Base-by-base conservation (phyloP, 306 rosid species). In the Rosa chinensis region DNA sequence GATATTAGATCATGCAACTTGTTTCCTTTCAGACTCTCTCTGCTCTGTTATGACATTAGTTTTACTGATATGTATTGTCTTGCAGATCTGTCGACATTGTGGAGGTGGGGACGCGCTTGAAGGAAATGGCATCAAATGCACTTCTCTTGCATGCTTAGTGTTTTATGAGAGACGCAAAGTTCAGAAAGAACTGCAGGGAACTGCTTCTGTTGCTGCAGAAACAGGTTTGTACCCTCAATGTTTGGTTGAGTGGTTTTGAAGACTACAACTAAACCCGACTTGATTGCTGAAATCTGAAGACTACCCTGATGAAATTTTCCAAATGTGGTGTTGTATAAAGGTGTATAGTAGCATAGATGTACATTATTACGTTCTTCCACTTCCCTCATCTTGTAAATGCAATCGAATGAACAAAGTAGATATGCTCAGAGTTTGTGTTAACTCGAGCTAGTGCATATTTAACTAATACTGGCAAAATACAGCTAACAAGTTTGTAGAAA, bases 61-160 rank as follows among this genome's bases (percentile, higher is more conserved):
- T 59, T 59, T 59, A 32, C 32, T 5, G 39, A 50, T 25, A 76
- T 45, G 32, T 35, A 20, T 47, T 37, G 7, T 63, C 66, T 74
- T 82, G 82, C 85, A 93, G 98, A 85, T 94, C 78, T 94, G 98
- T 83, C 91, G 86, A 42, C 97, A 94, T 77, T 94, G 98, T 78
- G 98, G 93, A 79, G 98, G 94, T 0, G 97, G 93, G 9, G 95
- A 89, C 35, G 84, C 85, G 85, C 83, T 90, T 68, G 74, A 89
- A 66, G 97, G 88, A 79, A 85, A 82, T 67, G 90, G 88, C 28
- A 90, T 94, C 14, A 92, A 89, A 84, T 94, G 98, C 86, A 91
- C 90, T 48, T 94, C 99, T 11, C 86, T 94, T 62, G 89, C 95
- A 9, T 94, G 99, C 76, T 81, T 87, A 47, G 97, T 94, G 82